Evolutionary conservation across 768 basidiomycete species (phyloP), one percentile per base, ranked within the genome.

Genomic region (Tephrocybe sp.): DNA sequence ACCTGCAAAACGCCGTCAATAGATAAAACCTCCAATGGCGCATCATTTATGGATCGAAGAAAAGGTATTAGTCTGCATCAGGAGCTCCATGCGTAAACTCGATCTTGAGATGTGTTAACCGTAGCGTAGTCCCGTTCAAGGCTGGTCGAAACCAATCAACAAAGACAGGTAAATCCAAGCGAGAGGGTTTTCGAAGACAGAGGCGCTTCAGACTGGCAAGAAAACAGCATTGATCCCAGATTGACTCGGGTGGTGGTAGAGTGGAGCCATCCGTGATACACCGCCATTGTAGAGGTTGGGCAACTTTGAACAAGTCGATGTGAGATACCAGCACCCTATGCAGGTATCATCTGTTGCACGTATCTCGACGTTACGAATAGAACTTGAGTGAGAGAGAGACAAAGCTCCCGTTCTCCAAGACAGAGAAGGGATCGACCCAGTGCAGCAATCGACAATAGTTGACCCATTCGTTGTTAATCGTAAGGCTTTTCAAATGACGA

Each of bases 211-310:
- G 35, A 2, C 23, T 51, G 1, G 7, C 6, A 8, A 38, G 38
- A 26, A 36, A 51, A 26, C 41, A 35, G 40, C 14, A 44, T 44
- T 30, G 36, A 4, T n/a, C n/a, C 49, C 49, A 51, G 3, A 51
- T 26, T 20, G 4, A 22, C 5, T n/a, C 17, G 8, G 49, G 49
- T 1, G 49, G 49, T 13, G 49, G 34, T 10, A 26, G 19, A 38
- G 19, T n/a, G 16, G 23, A 11, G 3, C 12, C 2, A 7, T 19
- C 5, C 5, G 2, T 14, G 16, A 5, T 4, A 22, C 32, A 26
- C 39, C 31, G n/a, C n/a, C n/a, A 30, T 13, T 33, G 5, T n/a
- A 36, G 35, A 51, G 33, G 30, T 23, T 51, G 41, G 6, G 8
- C 2, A 51, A 34, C 3, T 38, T 41, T 4, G 41, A 42, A 31